Evolutionary conservation across 176 grass and related monocot species (phyloP).

Genomic region (Tuctoria greenei): DNA sequence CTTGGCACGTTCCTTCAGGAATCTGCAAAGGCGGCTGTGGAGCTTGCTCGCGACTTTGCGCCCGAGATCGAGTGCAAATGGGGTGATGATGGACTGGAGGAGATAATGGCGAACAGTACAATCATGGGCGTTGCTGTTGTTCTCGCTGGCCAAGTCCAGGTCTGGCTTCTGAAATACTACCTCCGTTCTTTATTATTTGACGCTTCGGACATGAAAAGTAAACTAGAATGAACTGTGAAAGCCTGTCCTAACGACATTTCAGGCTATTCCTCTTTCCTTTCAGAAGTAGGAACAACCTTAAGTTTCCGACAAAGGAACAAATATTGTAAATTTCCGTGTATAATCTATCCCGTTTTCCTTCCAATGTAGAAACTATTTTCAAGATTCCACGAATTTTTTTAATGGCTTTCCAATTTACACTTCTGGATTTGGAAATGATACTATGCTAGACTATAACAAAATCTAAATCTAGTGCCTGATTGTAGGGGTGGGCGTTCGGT

Average conservation of each 20-base stretch:
- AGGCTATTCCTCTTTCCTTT: background rate
- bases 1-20: constrained; percentile 43
- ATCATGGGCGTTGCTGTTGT: constrained; percentile 77
- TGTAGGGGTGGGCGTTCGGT: no score
- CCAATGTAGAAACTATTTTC: background rate
- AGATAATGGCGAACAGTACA: constrained; percentile 72
- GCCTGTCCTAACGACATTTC: no score
- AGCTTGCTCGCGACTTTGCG: constrained; percentile 81
- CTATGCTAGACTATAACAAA: background rate
- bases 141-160: constrained; percentile 92
- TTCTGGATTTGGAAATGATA: background rate
- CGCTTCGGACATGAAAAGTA: no score
- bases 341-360: background rate
- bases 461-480: background rate
- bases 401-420: background rate
- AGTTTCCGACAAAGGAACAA: no score
- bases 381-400: background rate
- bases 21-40: constrained; percentile 61
- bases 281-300: background rate
- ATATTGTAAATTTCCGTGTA: background rate
- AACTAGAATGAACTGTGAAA: no score
- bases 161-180: constrained; percentile 37
- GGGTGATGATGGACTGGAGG: constrained; percentile 83
- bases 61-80: constrained; percentile 75
- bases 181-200: no score